Evolutionary conservation across 2,329 filamentous ascomycete species (phyloP).

Genomic region (Cladosporium sphaerospermum): DNA sequence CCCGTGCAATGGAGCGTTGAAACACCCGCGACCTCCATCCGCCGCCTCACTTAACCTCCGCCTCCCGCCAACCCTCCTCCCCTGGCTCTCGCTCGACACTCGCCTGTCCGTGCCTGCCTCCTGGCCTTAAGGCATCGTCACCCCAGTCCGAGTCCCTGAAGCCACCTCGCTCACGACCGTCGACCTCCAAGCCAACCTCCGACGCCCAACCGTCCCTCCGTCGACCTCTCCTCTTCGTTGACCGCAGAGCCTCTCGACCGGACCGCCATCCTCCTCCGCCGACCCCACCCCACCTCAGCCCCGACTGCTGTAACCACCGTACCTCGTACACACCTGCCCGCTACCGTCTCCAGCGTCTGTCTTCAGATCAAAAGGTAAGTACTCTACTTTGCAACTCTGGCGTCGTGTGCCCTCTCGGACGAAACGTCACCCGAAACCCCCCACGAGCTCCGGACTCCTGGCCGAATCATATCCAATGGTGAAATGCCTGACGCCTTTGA

Average conservation of each 20-base stretch:
- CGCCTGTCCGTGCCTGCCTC: conserved; percentile 12
- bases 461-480: too few relatives aligned
- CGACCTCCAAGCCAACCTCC: conserved; percentile 9
- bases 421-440: neutral
- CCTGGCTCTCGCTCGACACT: conserved; percentile 5
- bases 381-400: neutral
- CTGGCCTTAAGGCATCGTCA: conserved; percentile 7
- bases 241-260: conserved; percentile 33
- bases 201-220: conserved; percentile 20
- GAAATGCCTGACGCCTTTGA: too few relatives aligned
- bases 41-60: neutral
- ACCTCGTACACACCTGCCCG: conserved; percentile 3
- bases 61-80: conserved; percentile 5
- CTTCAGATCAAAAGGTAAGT: conserved; percentile 15
- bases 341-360: conserved; percentile 10
- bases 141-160: conserved; percentile 17
- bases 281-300: conserved; percentile 8
- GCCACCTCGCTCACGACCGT: neutral
- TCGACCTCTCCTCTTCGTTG: conserved; percentile 38
- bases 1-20: conserved; percentile 13
- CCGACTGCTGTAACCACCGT: conserved; percentile 9
- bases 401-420: neutral
- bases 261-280: conserved; percentile 11
- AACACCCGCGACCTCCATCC: conserved; percentile 7
- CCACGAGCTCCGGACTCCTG: neutral